These are phyloP conservation scores for Rhinocladiella mackenziei DNA, from an alignment of 2,329 filamentous ascomycete genomes.

Conservation along the genomic window DNA sequence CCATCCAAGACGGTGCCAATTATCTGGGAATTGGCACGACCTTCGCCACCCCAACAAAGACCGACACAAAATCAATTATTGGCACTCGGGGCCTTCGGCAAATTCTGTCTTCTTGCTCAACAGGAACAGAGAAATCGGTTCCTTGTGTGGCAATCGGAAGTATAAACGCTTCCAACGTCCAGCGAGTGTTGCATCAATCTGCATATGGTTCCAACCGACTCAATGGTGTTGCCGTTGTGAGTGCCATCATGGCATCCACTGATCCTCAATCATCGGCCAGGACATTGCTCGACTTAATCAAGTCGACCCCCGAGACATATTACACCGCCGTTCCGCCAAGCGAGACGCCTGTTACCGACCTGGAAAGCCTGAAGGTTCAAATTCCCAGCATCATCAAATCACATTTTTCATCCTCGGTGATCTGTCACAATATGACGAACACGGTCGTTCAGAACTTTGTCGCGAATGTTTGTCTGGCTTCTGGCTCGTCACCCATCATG, in stretches of 20 bases:
- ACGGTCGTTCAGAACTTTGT: conserved; percentile 92
- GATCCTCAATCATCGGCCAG: conserved; percentile 63
- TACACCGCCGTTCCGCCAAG: conserved; percentile 31
- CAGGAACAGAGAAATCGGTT: conserved; percentile 40
- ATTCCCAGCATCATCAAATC: conserved; percentile 52
- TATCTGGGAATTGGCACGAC: conserved; percentile 90
- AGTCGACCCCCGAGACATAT: conserved; percentile 33
- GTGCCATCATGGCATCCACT: conserved; percentile 72
- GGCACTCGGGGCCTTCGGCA: conserved; percentile 66
- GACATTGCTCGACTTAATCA: conserved; percentile 56
- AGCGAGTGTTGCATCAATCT: conserved; percentile 70
- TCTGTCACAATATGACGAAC: conserved; percentile 97
- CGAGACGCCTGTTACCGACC: conserved; percentile 26
- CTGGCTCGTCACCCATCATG: conserved; percentile 89
- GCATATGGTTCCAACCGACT: conserved; percentile 43
- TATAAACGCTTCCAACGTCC: conserved; percentile 71
- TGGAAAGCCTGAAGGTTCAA: conserved; percentile 33
- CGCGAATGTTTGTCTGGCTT: conserved; percentile 78
- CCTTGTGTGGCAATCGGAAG: conserved; percentile 83
- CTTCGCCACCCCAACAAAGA: conserved; percentile 83
- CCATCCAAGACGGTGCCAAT: conserved; percentile 72
- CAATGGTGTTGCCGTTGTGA: conserved; percentile 82
- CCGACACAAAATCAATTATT: conserved; percentile 78
- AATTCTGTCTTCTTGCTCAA: conserved; percentile 60
- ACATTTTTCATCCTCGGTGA: conserved; percentile 61